Evolutionary conservation across 1,139 yeast genomes (phyloP), one percentile per base, ranked within the genome.

Genomic region (Meyerozyma athensensis): DNA sequence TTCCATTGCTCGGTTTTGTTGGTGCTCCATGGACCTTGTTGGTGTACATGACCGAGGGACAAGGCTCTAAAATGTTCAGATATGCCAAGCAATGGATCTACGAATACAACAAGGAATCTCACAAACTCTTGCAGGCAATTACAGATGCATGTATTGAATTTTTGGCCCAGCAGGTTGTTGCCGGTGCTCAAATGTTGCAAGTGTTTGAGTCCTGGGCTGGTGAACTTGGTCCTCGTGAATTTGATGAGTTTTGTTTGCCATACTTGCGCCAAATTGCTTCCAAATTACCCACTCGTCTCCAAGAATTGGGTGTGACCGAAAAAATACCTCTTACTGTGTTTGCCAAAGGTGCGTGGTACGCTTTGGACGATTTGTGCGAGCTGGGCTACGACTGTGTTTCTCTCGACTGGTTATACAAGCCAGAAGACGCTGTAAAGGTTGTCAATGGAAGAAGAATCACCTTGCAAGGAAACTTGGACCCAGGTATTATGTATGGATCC

Each of bases 171-270:
- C 98, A 92, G 62, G 96, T 92, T 36, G 81, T 82, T 48, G 98
- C 98, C 2, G 98, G 98, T 46, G 97, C 97, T 20, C 98, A 92
- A 65, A 89, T 92, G 81, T 71, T 92, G 44, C 98, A 92, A 62
- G 87, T 92, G 22, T 92, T 92, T 56, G 98, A 92, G 56, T 86
- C 96, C 18, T 90, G 97, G 96, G 98, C 96, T 36, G 96, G 97
- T 40, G 97, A 92, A 62, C 72, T 92, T 44, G 94, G 96, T 1
- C 95, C 97, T 12, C 68, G 68, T 39, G 98, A 92, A 54, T 92
- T 92, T 59, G 72, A 74, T 46, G 90, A 85, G 56, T 94, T 89
- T 59, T 83, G 95, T 4, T 74, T 92, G 53, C 97, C 97, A 3
- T 92, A 87, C 56, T 68, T 92, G 53, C 76, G 73, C 47, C 86